Base-by-base conservation (phyloP, 2,329 filamentous ascomycete species). In the Pseudocercospora crystallina region DNA sequence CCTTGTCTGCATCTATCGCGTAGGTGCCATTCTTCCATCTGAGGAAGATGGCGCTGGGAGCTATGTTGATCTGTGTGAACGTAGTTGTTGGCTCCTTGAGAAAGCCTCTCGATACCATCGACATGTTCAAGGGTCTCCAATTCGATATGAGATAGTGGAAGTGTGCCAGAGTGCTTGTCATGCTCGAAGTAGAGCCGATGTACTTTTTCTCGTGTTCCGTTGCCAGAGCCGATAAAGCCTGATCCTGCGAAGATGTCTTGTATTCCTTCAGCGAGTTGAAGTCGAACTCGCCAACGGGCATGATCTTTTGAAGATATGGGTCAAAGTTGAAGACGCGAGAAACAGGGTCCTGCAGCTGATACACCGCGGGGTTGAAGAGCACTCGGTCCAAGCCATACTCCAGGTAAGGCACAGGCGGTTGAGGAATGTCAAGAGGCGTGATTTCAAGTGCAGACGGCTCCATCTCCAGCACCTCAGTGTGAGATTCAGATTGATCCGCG, bases 301-400 rank as follows among this genome's bases (percentile, higher is more conserved):
- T 97, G 62, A 99, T 95, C 45, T 84, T 84, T 53, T 90, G 83
- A 14, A 99, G 79, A 65, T 96, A 96, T 0, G 95, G 94, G 66
- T 99, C 92, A 63, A 99, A 99, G 68, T 99, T 99, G 78, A 84
- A 99, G 5, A 97, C 90, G 13, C 84, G 81, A 34, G 92, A 90
- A 51, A 89, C 82, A 17, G 86, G 84, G 68, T 99, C 94, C 70
- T 95, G 91, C 44, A 99, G 80, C 43, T 89, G 85, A 68, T 96
- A 96, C 33, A 96, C 89, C 15, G 94, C 91, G 2, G 86, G 86
- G 64, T 96, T 99, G 79, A 99, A 99, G 2, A 99, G 75, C n/a
- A 95, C 92, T 49, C 90, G 81, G 55, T 95, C 89, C 30, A 96
- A 76, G 5, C 87, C 86, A 66, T 94, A 86, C 2, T 82, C 76